Conservation (phyloP, 768 basidiomycete species). For the Rhodotorula graminis region DNA sequence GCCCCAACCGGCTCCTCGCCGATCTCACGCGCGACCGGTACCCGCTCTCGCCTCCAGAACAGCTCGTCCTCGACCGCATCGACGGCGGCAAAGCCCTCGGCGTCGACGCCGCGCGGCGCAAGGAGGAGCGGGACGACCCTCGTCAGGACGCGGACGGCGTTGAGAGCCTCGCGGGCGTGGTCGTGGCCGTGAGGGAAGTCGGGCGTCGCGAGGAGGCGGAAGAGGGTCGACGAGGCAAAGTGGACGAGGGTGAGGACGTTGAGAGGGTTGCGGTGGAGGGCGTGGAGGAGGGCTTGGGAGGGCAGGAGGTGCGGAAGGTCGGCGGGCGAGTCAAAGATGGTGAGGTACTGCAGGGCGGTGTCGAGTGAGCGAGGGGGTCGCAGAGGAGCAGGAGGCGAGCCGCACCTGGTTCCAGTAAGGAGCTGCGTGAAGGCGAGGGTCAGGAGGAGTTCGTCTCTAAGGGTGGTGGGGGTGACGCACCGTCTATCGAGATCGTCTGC, state of each 20-base stretch:
- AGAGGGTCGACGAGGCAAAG: conserved; percentile 20
- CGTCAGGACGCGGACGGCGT: conserved; percentile 83
- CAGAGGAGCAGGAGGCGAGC: neutral
- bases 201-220: conserved; percentile 12
- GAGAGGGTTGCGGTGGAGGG: conserved; percentile 10
- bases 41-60: conserved; percentile 69
- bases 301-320: conserved; percentile 31
- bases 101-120: conserved; percentile 47
- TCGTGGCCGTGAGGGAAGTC: conserved; percentile 44
- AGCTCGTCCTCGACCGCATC: conserved; percentile 75
- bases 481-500: conserved; percentile 9
- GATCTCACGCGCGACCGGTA: conserved; percentile 47
- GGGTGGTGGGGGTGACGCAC: neutral
- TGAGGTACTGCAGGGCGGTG: conserved; percentile 8
- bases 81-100: conserved; percentile 56
- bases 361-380: too few relatives aligned
- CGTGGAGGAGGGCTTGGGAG: neutral
- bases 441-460: neutral
- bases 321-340: conserved; percentile 9
- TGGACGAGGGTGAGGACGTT: conserved; percentile 33
- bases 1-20: conserved; percentile 35
- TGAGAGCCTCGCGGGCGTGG: conserved; percentile 73
- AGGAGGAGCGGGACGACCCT: conserved; percentile 87
- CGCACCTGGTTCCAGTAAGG: conserved; percentile 33
- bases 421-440: conserved; percentile 1